phyloP scores from a whole-genome alignment of 352 stramenopile genomes.

The Phytophthora cryptogea region DNA sequence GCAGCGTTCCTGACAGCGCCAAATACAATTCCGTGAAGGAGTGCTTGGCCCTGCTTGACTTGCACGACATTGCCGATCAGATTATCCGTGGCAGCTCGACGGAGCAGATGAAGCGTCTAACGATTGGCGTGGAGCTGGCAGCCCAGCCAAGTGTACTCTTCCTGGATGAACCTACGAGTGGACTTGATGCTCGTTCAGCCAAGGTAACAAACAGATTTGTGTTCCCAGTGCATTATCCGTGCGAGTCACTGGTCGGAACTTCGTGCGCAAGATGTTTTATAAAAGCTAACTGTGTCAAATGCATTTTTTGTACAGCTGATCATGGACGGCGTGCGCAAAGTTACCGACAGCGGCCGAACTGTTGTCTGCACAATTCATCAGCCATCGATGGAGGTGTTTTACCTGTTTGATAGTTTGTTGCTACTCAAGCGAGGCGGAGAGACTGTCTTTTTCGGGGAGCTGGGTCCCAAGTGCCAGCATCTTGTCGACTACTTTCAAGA shows the following conservation, averaged over 20 bases:
- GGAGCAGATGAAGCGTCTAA: slow-evolving; percentile 46
- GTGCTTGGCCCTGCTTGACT: slow-evolving; percentile 74
- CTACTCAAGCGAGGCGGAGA: slow-evolving; percentile 77
- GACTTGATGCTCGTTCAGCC: slow-evolving; percentile 65
- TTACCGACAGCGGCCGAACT: slow-evolving; percentile 70
- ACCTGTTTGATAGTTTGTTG: slow-evolving; percentile 74
- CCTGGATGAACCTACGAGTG: slow-evolving; percentile 49
- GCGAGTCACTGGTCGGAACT: too few species aligned
- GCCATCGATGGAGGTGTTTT: slow-evolving; percentile 36
- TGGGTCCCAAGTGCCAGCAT: slow-evolving; percentile 46
- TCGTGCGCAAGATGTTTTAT: too few species aligned
- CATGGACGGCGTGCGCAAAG: slow-evolving; percentile 49
- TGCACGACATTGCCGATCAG: slow-evolving; percentile 53
- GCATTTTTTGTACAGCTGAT: slow-evolving; percentile 28
- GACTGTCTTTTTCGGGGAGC: slow-evolving; percentile 79
- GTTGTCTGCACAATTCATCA: slow-evolving; percentile 53
- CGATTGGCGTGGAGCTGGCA: slow-evolving; percentile 43
- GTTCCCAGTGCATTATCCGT: too few species aligned
- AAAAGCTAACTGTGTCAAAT: too few species aligned
- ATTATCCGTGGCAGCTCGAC: slow-evolving; percentile 34
- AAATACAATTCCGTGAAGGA: slow-evolving; percentile 69
- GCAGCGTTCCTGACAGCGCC: slow-evolving; percentile 34
- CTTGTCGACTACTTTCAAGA: slow-evolving; percentile 51
- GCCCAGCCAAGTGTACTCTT: slow-evolving; percentile 43
- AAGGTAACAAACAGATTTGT: too few species aligned